These are phyloP conservation scores for Tubosaeta sp. DNA, from an alignment of 768 basidiomycete genomes.

Conservation along the genomic window DNA sequence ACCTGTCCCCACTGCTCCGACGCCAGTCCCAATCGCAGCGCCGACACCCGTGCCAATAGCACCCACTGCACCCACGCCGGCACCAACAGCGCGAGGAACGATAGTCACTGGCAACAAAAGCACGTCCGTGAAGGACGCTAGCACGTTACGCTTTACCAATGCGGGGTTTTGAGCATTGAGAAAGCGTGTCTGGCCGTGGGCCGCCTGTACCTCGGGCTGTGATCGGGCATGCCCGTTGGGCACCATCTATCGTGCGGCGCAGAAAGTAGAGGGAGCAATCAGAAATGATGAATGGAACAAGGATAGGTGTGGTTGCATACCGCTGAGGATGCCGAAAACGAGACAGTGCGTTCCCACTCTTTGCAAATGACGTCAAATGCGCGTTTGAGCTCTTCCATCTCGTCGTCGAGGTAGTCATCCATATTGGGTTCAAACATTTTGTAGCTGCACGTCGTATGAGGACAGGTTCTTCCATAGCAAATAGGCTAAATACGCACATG, in stretches of 20 bases:
- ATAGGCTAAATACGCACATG: conserved; percentile 48
- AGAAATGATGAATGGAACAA: background rate
- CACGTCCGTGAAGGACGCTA: conserved; percentile 87
- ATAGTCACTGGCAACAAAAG: conserved; percentile 94
- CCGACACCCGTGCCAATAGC: background rate
- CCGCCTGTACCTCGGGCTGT: background rate
- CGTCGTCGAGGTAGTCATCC: conserved; percentile 97
- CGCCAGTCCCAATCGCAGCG: conserved; percentile 49
- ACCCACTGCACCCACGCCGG: conserved; percentile 50
- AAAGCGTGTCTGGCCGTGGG: conserved; percentile 50
- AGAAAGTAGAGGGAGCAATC: background rate
- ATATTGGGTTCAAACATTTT: conserved; percentile 95
- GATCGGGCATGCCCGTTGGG: background rate
- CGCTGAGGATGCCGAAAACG: conserved; percentile 5
- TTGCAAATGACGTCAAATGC: conserved; percentile 71
- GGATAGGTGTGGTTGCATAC: conserved; percentile 32
- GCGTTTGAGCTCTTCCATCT: conserved; percentile 76
- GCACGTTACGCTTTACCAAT: conserved; percentile 85
- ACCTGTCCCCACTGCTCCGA: conserved; percentile 54
- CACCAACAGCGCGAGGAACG: conserved; percentile 78
- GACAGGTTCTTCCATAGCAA: background rate
- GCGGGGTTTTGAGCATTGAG: conserved; percentile 85
- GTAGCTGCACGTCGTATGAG: conserved; percentile 52
- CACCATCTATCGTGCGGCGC: conserved; percentile 4
- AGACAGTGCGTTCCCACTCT: conserved; percentile 66